Base-by-base conservation (phyloP, 2,329 filamentous ascomycete genomes). In the Fusarium hainanense region DNA sequence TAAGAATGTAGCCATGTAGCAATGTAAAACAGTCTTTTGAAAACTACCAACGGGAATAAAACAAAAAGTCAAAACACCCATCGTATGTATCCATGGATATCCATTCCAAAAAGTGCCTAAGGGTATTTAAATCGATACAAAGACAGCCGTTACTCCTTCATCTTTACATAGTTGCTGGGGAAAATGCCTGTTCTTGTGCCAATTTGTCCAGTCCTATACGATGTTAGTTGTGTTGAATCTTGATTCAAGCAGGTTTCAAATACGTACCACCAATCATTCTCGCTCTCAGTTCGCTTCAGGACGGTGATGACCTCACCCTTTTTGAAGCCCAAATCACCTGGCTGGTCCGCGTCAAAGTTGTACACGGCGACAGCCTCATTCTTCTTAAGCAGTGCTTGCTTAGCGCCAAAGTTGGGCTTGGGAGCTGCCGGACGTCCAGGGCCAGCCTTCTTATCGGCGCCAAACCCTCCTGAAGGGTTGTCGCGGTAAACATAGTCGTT, bases 241-340 rank as follows among this genome's bases (percentile, higher is more conserved):
- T 9, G 13, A 27, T 7, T 13, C 8, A 21, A 16, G 21, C 13
- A 30, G 6, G 20, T 28, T 66, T 54, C 6, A 25, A 8, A 48
- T 61, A 87, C 89, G 74, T 85, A 92, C 89, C 95, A 98, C 95
- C 95, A 98, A 79, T 98, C 95, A 60, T 94, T 94, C 62, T 93
- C 92, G 74, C 92, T 98, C 7, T 98, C 93, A 7, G 95, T 98
- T 80, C 92, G 92, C 84, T 99, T 98, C 60, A 97, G 79, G 61
- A 99, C 94, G 2, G 94, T 98, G 71, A 99, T 98, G 59, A 98
- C 81, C 30, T 99, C 96, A 21, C 96, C 96, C 85, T 99, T 99
- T 84, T 97, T 97, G 82, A 99, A 99, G 0, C 91, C 93, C 59
- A 98, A 79, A 78, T 99, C 95, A 7, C 95, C 95, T 1, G 93